Conservation (phyloP, 345 rosid genomes). For the Turritis glabra region DNA sequence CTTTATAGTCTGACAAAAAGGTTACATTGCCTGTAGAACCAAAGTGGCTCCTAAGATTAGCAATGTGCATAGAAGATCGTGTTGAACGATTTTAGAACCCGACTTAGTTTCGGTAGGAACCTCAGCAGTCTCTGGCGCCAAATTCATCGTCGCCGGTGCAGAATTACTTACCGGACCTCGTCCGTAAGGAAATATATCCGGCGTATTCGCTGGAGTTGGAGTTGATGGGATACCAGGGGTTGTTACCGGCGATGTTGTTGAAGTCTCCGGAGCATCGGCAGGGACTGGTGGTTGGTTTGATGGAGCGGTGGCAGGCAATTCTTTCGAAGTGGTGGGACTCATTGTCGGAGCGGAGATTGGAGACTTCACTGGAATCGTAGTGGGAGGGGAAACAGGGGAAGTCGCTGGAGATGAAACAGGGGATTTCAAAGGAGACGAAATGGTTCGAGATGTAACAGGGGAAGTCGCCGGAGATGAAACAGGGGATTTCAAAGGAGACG, state of each 20-base stretch:
- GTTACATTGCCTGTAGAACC: background rate
- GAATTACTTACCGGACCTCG: constrained; percentile 42
- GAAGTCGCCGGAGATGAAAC: constrained; percentile 15
- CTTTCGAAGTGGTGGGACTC: constrained; percentile 29
- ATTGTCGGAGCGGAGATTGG: constrained; percentile 30
- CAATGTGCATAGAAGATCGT: constrained; percentile 29
- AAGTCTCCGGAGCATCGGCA: constrained; percentile 41
- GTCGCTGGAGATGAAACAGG: constrained; percentile 32
- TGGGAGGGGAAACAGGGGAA: constrained; percentile 35
- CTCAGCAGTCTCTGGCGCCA: constrained; percentile 42
- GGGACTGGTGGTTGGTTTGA: constrained; percentile 32
- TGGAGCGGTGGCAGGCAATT: constrained; percentile 16
- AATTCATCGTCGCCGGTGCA: constrained; percentile 23
- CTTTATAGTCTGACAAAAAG: background rate
- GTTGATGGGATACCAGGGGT: constrained; percentile 47
- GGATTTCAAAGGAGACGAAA: constrained; percentile 7
- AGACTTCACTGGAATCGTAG: constrained; percentile 9
- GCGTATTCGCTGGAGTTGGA: constrained; percentile 54
- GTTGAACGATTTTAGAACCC: constrained; percentile 39
- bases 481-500: constrained; percentile 33
- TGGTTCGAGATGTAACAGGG: constrained; percentile 17
- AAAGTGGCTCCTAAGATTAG: constrained; percentile 31
- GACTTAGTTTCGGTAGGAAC: constrained; percentile 45
- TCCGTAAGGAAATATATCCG: constrained; percentile 55
- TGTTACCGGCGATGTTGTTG: constrained; percentile 40